These are phyloP conservation scores for Saccharomycopsis schoenii DNA, from an alignment of 805 yeast species.

Conservation along the genomic window DNA sequence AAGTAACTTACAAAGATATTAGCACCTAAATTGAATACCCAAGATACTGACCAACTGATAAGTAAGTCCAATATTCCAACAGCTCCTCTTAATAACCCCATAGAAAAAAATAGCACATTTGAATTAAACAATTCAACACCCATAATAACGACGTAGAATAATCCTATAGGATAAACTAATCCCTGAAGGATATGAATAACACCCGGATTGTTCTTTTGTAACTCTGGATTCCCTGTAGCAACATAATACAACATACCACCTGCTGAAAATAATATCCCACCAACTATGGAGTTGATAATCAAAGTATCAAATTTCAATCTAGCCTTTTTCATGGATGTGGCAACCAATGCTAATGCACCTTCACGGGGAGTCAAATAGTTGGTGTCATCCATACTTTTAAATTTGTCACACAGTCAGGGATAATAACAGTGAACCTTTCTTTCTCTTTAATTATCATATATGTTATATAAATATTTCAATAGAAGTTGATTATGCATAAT, in stretches of 20 bases:
- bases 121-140: conserved; percentile 74
- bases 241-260: conserved; percentile 65
- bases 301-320: conserved; percentile 52
- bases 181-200: conserved; percentile 49
- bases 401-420: no score
- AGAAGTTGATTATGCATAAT: no score
- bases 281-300: conserved; percentile 55
- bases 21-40: conserved; percentile 56
- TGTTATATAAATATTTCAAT: no score
- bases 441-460: no score
- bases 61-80: conserved; percentile 52
- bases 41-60: conserved; percentile 58
- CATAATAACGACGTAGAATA: conserved; percentile 63
- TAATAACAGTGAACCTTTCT: no score
- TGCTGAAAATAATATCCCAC: conserved; percentile 56
- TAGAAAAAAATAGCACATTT: conserved; percentile 60
- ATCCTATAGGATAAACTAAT: conserved; percentile 54
- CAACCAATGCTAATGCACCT: conserved; percentile 75
- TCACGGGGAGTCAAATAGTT: conserved; percentile 68
- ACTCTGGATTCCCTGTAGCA: conserved; percentile 41
- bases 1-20: conserved; percentile 58
- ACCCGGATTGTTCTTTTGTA: conserved; percentile 39
- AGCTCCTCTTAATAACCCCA: conserved; percentile 61
- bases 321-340: conserved; percentile 77
- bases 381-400: conserved; percentile 32